These are phyloP conservation scores for Angophora floribunda DNA, from an alignment of 345 rosid genomes.

Conservation along the genomic window DNA sequence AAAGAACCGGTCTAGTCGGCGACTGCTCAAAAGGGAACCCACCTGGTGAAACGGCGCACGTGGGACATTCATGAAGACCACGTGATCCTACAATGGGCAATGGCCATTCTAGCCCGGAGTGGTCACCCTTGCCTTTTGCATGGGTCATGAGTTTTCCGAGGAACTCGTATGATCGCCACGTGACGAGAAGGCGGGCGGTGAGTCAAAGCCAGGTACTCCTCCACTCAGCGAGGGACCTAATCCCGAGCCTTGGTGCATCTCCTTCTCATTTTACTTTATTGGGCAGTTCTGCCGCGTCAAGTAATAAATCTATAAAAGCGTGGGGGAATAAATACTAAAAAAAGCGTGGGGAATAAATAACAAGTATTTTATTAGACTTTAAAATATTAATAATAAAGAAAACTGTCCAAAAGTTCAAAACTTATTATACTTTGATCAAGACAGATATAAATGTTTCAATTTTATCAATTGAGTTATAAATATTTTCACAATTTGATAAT, in stretches of 20 bases:
- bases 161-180: neutral
- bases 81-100: neutral
- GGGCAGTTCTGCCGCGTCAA: neutral
- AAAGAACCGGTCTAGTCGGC: neutral
- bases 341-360: neutral
- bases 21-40: neutral
- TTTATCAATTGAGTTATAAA: too few species aligned
- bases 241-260: neutral
- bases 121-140: neutral
- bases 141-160: neutral
- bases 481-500: too few species aligned
- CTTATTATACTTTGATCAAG: accelerated
- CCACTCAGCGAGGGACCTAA: neutral
- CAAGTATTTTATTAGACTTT: too few species aligned
- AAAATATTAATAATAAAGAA: too few species aligned
- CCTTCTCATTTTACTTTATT: neutral
- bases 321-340: neutral
- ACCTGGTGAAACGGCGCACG: neutral
- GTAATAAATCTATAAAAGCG: neutral
- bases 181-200: neutral
- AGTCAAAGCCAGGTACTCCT: neutral
- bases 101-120: neutral
- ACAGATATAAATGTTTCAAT: too few species aligned
- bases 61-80: neutral
- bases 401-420: too few species aligned